Evolutionary conservation across 78 protist genomes (phyloP).

Genomic region (Cyanophora paradoxa): DNA sequence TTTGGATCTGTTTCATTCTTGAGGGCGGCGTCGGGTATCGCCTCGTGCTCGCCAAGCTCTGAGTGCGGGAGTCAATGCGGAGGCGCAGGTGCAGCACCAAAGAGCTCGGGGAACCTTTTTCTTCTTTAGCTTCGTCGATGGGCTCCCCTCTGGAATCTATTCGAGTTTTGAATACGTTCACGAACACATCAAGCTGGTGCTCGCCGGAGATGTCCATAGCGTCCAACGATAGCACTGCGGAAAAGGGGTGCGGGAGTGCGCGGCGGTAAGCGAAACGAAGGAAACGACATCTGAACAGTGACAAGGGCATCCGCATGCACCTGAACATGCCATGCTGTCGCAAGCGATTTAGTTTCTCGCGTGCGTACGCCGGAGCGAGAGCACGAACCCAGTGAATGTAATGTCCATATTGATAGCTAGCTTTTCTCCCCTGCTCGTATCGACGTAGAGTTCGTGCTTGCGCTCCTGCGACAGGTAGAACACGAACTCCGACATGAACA

Average conservation of each 20-base stretch:
- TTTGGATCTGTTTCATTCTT: background rate
- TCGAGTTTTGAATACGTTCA: slow-evolving; percentile 3
- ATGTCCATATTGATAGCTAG: slow-evolving; percentile 63
- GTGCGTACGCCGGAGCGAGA: too few relatives aligned
- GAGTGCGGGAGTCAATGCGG: too few relatives aligned
- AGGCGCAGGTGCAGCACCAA: too few relatives aligned
- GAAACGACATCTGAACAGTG: too few relatives aligned
- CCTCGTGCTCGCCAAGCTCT: too few relatives aligned
- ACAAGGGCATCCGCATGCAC: too few relatives aligned
- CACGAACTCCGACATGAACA: slow-evolving; percentile 23
- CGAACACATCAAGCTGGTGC: slow-evolving; percentile 45
- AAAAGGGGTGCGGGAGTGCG: background rate
- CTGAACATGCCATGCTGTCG: background rate
- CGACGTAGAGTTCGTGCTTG: slow-evolving; percentile 49
- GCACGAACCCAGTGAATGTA: too few relatives aligned
- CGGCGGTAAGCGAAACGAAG: background rate
- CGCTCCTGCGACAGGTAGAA: slow-evolving; percentile 29
- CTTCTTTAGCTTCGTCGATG: background rate
- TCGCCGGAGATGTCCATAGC: slow-evolving; percentile 83
- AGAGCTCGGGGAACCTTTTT: background rate
- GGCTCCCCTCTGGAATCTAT: background rate
- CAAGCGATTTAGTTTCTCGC: too few relatives aligned
- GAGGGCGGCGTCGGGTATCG: too few relatives aligned
- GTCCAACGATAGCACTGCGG: slow-evolving; percentile 44
- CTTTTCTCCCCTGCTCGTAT: slow-evolving; percentile 56